phyloP scores from a whole-genome alignment of 2,329 filamentous ascomycete genomes.

The Trichoderma koningiopsis region DNA sequence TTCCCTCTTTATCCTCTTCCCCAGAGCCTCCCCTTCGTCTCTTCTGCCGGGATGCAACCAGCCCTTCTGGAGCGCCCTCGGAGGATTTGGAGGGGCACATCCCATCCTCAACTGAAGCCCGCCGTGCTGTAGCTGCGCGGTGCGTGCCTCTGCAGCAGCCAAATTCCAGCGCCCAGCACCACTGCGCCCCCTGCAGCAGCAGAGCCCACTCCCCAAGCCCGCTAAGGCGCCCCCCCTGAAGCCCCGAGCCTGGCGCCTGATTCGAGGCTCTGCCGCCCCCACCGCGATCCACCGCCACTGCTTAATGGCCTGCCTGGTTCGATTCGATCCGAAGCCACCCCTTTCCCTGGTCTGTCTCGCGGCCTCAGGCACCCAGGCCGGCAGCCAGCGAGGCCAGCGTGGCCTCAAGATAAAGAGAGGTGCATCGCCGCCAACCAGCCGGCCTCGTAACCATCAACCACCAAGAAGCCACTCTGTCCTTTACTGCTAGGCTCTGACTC shows the following conservation, averaged over 20 bases:
- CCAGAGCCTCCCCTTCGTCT: not conserved
- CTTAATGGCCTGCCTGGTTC: not conserved
- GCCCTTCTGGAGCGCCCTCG: not conserved
- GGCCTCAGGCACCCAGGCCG: constrained; percentile 30
- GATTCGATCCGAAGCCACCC: constrained; percentile 1
- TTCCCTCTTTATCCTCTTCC: not conserved
- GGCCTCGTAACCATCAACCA: not conserved
- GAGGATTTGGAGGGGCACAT: not conserved
- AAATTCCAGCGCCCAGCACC: constrained; percentile 8
- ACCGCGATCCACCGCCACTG: not conserved
- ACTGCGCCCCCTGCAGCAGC: constrained; percentile 15
- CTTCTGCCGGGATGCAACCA: not conserved
- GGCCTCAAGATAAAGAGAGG: constrained; percentile 43
- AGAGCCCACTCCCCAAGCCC: constrained; percentile 10
- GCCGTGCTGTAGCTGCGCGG: not conserved
- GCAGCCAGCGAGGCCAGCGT: constrained; percentile 30
- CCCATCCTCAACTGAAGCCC: not conserved
- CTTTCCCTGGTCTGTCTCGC: constrained; percentile 4
- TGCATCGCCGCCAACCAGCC: constrained; percentile 29
- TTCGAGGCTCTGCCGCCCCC: constrained; percentile 15
- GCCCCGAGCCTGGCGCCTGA: constrained; percentile 2
- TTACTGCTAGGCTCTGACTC: constrained; percentile 30
- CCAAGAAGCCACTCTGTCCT: constrained; percentile 28
- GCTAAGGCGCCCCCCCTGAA: constrained; percentile 7
- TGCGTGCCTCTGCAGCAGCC: not conserved